phyloP scores from a whole-genome alignment of 1,139 yeast species.

The Lodderomyces orthopsilosis region DNA sequence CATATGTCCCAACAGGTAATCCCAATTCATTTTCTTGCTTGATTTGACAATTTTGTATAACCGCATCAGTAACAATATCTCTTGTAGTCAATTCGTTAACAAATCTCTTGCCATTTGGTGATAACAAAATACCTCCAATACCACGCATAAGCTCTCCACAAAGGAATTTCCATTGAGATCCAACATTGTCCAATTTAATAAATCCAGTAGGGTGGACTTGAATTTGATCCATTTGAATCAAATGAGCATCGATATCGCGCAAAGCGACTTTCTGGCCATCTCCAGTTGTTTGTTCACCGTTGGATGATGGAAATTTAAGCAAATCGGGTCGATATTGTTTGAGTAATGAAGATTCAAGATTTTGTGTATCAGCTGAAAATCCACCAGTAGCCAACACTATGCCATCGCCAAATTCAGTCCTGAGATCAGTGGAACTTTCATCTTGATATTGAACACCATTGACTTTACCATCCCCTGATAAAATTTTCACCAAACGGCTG shows the following conservation, averaged over 20 bases:
- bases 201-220: slow-evolving; percentile 44
- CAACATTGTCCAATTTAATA: slow-evolving; percentile 20
- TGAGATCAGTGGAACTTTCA: slow-evolving; percentile 4
- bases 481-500: slow-evolving; percentile 19
- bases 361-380: slow-evolving; percentile 28
- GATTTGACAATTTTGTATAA: slow-evolving; percentile 22
- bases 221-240: slow-evolving; percentile 36
- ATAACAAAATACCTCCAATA: slow-evolving; percentile 36
- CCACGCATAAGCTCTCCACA: slow-evolving; percentile 40
- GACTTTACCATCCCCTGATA: slow-evolving; percentile 16
- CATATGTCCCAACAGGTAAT: slow-evolving; percentile 14
- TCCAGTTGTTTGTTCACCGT: slow-evolving; percentile 35
- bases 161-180: slow-evolving; percentile 28
- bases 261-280: slow-evolving; percentile 38
- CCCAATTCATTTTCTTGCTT: slow-evolving; percentile 9
- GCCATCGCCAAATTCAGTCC: slow-evolving; percentile 15
- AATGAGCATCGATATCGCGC: slow-evolving; percentile 29
- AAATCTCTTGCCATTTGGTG: slow-evolving; percentile 33
- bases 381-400: slow-evolving; percentile 42
- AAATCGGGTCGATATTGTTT: slow-evolving; percentile 33
- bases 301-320: slow-evolving; percentile 31
- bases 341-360: slow-evolving; percentile 20
- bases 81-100: slow-evolving; percentile 36
- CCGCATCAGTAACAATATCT: slow-evolving; percentile 30
- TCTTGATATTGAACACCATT: slow-evolving; percentile 23